phyloP scores from a whole-genome alignment of 441 rosid species.

The Raphanus hybrid region DNA sequence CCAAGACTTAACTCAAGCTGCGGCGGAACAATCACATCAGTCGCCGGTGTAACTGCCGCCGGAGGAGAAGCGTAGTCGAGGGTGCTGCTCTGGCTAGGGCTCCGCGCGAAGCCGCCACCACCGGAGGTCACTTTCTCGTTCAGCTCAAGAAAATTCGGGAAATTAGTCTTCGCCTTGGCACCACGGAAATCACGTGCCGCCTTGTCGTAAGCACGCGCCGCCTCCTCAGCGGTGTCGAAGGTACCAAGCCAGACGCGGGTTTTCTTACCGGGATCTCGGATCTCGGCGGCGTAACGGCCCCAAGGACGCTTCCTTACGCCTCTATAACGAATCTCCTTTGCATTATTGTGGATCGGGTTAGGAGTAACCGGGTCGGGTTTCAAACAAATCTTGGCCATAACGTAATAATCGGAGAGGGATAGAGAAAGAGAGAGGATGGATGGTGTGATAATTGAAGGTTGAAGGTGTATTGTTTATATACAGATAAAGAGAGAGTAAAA shows the following conservation, averaged over 20 bases:
- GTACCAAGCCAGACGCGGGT: slow-evolving; percentile 74
- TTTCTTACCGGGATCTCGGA: slow-evolving; percentile 71
- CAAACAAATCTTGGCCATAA: slow-evolving; percentile 51
- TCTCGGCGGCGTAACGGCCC: slow-evolving; percentile 80
- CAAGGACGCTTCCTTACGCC: slow-evolving; percentile 79
- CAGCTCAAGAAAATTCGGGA: slow-evolving; percentile 40
- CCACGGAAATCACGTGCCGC: slow-evolving; percentile 76
- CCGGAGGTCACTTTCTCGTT: slow-evolving; percentile 14
- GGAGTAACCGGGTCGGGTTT: slow-evolving; percentile 34
- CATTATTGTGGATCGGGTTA: slow-evolving; percentile 30
- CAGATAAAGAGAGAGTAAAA: slow-evolving; percentile 46
- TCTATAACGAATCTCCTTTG: slow-evolving; percentile 57
- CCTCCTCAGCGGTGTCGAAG: slow-evolving; percentile 64
- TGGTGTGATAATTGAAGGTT: slow-evolving; percentile 34
- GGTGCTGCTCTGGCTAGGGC: slow-evolving; percentile 65
- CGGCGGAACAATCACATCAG: slow-evolving; percentile 40
- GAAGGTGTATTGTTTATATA: slow-evolving; percentile 34
- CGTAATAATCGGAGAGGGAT: background rate
- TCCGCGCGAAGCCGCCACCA: slow-evolving; percentile 36
- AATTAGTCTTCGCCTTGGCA: slow-evolving; percentile 64
- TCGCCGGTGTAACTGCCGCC: slow-evolving; percentile 25
- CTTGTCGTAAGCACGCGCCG: slow-evolving; percentile 68
- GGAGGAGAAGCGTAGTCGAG: slow-evolving; percentile 54
- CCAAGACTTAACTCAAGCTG: slow-evolving; percentile 56
- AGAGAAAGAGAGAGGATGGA: background rate